phyloP scores from a whole-genome alignment of 2,329 filamentous ascomycete species.

The Purpureocillium lavendulum region DNA sequence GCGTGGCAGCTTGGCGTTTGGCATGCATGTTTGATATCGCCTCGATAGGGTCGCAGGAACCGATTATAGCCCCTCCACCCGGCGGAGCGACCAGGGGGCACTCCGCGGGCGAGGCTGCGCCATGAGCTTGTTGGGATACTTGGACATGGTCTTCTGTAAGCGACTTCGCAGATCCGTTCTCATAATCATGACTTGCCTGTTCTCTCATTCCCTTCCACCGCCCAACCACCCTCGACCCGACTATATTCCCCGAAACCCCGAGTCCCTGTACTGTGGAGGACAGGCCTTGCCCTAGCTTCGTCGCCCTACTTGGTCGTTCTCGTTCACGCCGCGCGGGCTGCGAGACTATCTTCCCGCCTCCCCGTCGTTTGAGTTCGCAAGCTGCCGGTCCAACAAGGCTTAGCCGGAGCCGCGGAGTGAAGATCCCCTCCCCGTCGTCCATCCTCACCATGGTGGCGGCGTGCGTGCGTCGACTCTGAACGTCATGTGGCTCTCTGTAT shows the following conservation, averaged over 20 bases:
- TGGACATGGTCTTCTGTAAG: not conserved
- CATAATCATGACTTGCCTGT: not conserved
- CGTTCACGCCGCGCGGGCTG: not conserved
- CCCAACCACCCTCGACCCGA: no score
- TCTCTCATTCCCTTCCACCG: not conserved
- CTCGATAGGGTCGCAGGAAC: no score
- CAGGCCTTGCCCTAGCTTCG: not conserved
- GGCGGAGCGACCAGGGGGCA: no score
- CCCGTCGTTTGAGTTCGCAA: not conserved
- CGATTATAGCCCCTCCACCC: no score
- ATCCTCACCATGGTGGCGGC: not conserved
- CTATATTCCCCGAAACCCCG: not conserved
- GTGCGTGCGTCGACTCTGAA: no score
- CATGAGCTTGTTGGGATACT: no score
- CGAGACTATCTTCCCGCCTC: no score
- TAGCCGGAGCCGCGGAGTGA: not conserved
- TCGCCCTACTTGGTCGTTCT: not conserved
- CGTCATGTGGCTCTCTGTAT: no score
- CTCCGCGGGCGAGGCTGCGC: no score
- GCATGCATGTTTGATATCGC: not conserved
- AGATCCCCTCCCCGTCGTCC: no score
- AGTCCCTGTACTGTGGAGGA: not conserved
- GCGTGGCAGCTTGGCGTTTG: not conserved
- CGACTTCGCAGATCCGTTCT: not conserved
- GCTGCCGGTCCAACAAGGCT: not conserved